Conservation (phyloP, 208 protist genomes). For the Blastocrithidia nonstop region DNA sequence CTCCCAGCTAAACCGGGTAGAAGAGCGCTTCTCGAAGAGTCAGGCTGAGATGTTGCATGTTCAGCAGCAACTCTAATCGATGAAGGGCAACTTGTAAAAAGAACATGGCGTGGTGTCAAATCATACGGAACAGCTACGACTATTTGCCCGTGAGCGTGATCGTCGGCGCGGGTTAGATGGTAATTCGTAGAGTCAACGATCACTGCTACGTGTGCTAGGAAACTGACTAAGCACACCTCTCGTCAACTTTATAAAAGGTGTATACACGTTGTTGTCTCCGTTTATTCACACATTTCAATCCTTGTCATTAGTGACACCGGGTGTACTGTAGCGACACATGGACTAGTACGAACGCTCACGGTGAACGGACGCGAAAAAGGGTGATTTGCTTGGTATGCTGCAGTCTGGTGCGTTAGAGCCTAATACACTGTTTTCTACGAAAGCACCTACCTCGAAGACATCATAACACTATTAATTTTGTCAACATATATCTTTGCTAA, state of each 20-base stretch:
- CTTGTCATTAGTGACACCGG: conserved; percentile 67
- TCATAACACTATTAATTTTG: neutral
- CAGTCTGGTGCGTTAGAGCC: conserved; percentile 52
- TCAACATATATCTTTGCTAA: too few relatives aligned
- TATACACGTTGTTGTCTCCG: conserved; percentile 60
- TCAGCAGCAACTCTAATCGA: conserved; percentile 75
- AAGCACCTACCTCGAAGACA: neutral
- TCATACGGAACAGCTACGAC: conserved; percentile 73
- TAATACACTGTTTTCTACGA: conserved; percentile 3
- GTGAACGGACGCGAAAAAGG: conserved; percentile 18
- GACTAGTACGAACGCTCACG: conserved; percentile 13
- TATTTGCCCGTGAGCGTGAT: conserved; percentile 62
- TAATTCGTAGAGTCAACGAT: conserved; percentile 7
- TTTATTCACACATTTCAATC: conserved; percentile 62
- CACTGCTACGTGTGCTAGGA: conserved; percentile 35
- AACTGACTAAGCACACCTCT: conserved; percentile 71
- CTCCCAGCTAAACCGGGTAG: conserved; percentile 20
- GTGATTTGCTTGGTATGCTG: conserved; percentile 49
- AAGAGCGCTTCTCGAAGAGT: conserved; percentile 48
- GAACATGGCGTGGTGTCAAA: conserved; percentile 67
- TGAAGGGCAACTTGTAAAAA: conserved; percentile 50
- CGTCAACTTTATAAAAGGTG: conserved; percentile 70
- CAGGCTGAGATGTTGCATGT: conserved; percentile 58
- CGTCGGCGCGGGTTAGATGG: conserved; percentile 9
- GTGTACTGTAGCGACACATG: conserved; percentile 36